Evolutionary conservation across 179 eudicot species (phyloP).

Genomic region (Amaranthus tricolor): DNA sequence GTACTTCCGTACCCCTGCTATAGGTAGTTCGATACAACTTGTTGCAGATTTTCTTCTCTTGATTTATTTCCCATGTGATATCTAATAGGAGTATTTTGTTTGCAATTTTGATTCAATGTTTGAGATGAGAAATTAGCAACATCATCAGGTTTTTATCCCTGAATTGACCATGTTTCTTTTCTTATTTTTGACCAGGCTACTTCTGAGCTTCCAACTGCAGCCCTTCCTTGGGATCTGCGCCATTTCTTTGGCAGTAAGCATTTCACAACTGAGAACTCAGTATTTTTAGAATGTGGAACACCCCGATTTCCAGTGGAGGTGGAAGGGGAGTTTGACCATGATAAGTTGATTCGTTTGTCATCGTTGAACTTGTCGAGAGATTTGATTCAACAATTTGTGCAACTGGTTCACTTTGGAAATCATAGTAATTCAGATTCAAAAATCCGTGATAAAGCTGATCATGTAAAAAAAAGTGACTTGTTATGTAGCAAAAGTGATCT

Average conservation of each 20-base stretch:
- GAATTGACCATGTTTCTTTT: slow-evolving; percentile 1
- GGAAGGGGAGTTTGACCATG: slow-evolving; percentile 54
- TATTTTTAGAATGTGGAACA: slow-evolving; percentile 35
- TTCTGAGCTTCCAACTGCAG: slow-evolving; percentile 61
- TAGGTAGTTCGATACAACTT: too few relatives aligned
- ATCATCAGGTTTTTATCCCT: background rate
- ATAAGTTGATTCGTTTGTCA: slow-evolving; percentile 46
- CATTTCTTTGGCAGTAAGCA: slow-evolving; percentile 58
- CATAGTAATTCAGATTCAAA: slow-evolving; percentile 38
- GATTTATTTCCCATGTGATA: background rate
- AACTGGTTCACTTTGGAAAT: slow-evolving; percentile 47
- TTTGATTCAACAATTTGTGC: slow-evolving; percentile 64
- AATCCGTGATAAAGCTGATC: slow-evolving; percentile 21
- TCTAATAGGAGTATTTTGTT: background rate
- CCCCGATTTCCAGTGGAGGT: slow-evolving; percentile 60
- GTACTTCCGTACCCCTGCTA: too few relatives aligned
- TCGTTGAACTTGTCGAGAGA: slow-evolving; percentile 56
- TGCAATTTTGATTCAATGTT: background rate
- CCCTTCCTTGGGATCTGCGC: slow-evolving; percentile 53
- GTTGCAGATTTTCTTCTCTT: too few relatives aligned
- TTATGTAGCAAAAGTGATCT: slow-evolving; percentile 23
- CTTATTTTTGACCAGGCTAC: slow-evolving; percentile 63
- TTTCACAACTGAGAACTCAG: slow-evolving; percentile 34
- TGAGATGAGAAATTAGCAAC: background rate
- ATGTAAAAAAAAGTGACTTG: slow-evolving; percentile 28